Evolutionary conservation across 139 green algal genomes (phyloP).

Genomic region (Gonium pectorale): DNA sequence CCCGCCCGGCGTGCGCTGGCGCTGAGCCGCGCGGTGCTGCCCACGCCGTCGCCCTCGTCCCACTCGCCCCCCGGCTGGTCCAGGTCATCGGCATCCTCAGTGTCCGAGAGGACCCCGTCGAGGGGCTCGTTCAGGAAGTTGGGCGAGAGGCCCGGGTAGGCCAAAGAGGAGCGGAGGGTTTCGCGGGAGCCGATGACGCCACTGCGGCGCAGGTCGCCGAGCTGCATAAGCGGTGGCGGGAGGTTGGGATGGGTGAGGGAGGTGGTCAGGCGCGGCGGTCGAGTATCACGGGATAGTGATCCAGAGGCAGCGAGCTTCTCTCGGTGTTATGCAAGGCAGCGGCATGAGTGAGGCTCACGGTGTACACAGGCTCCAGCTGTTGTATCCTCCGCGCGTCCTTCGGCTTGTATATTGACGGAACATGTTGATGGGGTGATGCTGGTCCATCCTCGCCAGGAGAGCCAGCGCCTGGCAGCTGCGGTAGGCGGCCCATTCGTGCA

Average conservation of each 20-base stretch:
- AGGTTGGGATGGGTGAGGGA: background rate
- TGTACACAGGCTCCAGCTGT: slow-evolving; percentile 6
- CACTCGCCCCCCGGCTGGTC: no score
- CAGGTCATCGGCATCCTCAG: no score
- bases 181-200: background rate
- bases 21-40: background rate
- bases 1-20: no score
- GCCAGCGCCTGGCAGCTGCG: background rate
- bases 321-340: no score
- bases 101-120: background rate
- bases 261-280: background rate
- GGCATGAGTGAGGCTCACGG: no score
- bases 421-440: background rate
- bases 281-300: no score
- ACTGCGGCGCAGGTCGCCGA: slow-evolving; percentile 19
- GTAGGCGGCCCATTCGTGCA: no score
- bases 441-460: background rate
- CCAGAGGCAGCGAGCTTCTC: no score
- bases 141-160: slow-evolving; percentile 28
- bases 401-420: background rate
- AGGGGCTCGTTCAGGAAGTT: slow-evolving; percentile 5
- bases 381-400: slow-evolving; percentile 22
- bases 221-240: background rate
- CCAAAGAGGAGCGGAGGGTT: background rate
- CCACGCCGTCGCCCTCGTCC: background rate